Conservation (phyloP, 306 rosid genomes). For the Cucurbita moschata region DNA sequence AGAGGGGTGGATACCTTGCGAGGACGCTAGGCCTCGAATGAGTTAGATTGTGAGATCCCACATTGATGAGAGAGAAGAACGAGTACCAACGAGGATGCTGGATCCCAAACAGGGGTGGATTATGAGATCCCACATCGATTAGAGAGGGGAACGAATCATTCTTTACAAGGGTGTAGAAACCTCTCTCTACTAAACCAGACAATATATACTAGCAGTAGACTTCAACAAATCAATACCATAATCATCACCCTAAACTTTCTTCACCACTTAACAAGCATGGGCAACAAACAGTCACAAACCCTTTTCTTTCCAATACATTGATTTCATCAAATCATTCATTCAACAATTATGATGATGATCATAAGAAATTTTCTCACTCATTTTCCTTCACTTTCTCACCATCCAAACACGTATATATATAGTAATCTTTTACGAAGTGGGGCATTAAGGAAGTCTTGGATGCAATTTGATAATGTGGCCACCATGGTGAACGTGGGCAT, state of each 20-base stretch:
- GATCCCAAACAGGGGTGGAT: too few species aligned
- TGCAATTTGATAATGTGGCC: not conserved
- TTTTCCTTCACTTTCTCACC: not conserved
- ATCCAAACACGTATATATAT: not conserved
- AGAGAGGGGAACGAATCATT: too few species aligned
- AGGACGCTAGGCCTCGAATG: too few species aligned
- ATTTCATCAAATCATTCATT: not conserved
- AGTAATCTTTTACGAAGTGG: not conserved
- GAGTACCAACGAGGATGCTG: too few species aligned
- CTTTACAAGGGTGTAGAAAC: too few species aligned
- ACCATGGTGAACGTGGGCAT: slow-evolving; percentile 2
- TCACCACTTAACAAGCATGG: not conserved
- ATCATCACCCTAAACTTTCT: not conserved
- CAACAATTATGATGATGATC: not conserved
- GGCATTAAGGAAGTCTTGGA: not conserved
- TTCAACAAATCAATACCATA: not conserved
- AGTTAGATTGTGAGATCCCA: too few species aligned
- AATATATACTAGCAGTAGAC: too few species aligned
- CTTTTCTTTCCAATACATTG: not conserved
- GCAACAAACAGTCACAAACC: not conserved
- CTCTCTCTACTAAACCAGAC: too few species aligned
- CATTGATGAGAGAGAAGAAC: too few species aligned
- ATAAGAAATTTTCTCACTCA: not conserved
- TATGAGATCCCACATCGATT: too few species aligned
- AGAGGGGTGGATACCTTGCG: too few species aligned